Evolutionary conservation across 2,329 filamentous ascomycete species (phyloP).

Genomic region (Pseudogymnoascus sp.): DNA sequence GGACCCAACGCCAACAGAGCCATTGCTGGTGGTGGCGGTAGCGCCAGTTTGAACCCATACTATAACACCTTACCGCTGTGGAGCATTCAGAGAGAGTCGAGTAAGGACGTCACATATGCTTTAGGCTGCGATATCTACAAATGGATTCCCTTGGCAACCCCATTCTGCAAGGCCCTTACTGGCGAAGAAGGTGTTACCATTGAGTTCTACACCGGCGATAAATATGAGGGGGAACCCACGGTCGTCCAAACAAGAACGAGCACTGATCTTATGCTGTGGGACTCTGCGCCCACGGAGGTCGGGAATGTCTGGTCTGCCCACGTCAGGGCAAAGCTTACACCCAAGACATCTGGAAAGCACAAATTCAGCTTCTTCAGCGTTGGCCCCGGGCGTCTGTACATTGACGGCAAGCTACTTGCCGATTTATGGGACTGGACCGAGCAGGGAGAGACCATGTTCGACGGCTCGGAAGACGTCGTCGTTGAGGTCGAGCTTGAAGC

Average conservation of each 20-base stretch:
- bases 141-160: conserved; percentile 55
- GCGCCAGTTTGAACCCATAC: conserved; percentile 59
- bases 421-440: conserved; percentile 64
- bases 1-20: conserved; percentile 59
- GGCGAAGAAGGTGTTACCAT: conserved; percentile 54
- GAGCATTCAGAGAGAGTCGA: conserved; percentile 47
- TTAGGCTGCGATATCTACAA: conserved; percentile 56
- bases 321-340: conserved; percentile 44
- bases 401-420: conserved; percentile 50
- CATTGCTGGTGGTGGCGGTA: conserved; percentile 60
- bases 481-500: conserved; percentile 52
- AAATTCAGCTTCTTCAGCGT: conserved; percentile 61
- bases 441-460: conserved; percentile 62
- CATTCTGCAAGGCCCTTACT: conserved; percentile 46
- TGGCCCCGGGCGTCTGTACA: conserved; percentile 51
- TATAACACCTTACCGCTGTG: conserved; percentile 58
- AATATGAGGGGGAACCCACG: conserved; percentile 48
- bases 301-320: conserved; percentile 56
- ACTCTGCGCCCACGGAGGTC: conserved; percentile 53
- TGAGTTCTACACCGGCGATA: conserved; percentile 56
- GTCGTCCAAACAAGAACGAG: conserved; percentile 51
- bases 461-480: conserved; percentile 55
- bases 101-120: conserved; percentile 50
- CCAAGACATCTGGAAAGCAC: conserved; percentile 51
- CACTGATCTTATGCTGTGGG: conserved; percentile 62